Conservation (phyloP, 2,329 filamentous ascomycete genomes). For the Hypoxylon sp. region DNA sequence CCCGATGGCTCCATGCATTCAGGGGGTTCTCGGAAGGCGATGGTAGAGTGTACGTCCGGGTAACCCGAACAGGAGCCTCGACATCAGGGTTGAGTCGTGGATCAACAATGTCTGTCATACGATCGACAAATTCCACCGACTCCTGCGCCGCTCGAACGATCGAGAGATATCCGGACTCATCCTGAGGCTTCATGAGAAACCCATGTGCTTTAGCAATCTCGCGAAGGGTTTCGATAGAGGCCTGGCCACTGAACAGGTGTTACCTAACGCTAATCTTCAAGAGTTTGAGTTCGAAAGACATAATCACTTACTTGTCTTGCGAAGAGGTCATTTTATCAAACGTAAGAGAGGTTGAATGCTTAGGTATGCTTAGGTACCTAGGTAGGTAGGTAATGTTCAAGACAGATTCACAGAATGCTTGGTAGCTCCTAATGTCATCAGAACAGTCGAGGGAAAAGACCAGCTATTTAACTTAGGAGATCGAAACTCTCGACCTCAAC, state of each 20-base stretch:
- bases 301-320: conserved; percentile 18
- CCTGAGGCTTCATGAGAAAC: conserved; percentile 30
- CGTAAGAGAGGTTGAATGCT: background rate
- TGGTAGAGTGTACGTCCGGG: conserved; percentile 43
- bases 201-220: conserved; percentile 28
- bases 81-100: conserved; percentile 33
- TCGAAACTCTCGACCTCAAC: background rate
- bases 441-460: background rate
- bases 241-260: conserved; percentile 8
- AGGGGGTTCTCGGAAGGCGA: conserved; percentile 55
- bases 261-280: background rate
- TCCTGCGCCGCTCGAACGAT: conserved; percentile 21
- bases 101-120: conserved; percentile 56
- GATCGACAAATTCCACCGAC: conserved; percentile 47
- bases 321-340: conserved; percentile 16
- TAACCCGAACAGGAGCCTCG: conserved; percentile 24
- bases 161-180: conserved; percentile 33
- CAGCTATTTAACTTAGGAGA: conserved; percentile 23
- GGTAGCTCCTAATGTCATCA: background rate
- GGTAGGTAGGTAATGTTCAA: conserved; percentile 5
- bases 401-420: background rate
- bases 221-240: conserved; percentile 30
- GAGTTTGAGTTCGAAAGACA: background rate
- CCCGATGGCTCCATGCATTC: conserved; percentile 61
- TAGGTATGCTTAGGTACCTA: too few relatives aligned